These are phyloP conservation scores for Globisporangium spinosum DNA, from an alignment of 352 stramenopile species.

Conservation along the genomic window DNA sequence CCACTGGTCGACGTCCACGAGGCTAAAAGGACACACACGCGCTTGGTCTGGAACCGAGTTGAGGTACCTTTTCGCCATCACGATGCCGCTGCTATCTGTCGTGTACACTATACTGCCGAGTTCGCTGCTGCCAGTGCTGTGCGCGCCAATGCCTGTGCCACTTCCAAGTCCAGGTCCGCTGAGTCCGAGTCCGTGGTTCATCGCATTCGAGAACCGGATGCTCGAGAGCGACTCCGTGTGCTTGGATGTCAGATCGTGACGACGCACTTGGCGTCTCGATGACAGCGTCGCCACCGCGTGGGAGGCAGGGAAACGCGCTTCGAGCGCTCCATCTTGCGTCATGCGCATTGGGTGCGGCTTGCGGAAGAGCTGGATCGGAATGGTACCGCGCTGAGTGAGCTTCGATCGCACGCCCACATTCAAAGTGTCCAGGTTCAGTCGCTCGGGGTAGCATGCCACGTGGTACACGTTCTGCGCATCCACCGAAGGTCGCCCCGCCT, in stretches of 20 bases:
- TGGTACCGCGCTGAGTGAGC: conserved; percentile 67
- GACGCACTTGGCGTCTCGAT: conserved; percentile 75
- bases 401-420: conserved; percentile 55
- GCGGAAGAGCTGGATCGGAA: conserved; percentile 76
- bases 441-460: conserved; percentile 74
- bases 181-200: conserved; percentile 57
- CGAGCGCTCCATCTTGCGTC: conserved; percentile 73
- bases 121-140: conserved; percentile 52
- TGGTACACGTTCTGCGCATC: conserved; percentile 93
- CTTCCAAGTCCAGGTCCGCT: conserved; percentile 53
- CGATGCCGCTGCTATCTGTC: conserved; percentile 67
- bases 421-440: conserved; percentile 60
- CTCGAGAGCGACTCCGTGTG: conserved; percentile 62
- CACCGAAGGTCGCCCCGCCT: conserved; percentile 85
- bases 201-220: conserved; percentile 75
- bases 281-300: conserved; percentile 71
- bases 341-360: conserved; percentile 68
- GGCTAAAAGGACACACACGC: conserved; percentile 68
- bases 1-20: conserved; percentile 84
- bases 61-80: conserved; percentile 75
- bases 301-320: conserved; percentile 65
- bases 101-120: conserved; percentile 80
- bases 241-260: conserved; percentile 72
- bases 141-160: conserved; percentile 68
- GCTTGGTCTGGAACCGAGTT: conserved; percentile 65